Conservation (phyloP, 441 rosid genomes). For the Gossypium davidsonii region DNA sequence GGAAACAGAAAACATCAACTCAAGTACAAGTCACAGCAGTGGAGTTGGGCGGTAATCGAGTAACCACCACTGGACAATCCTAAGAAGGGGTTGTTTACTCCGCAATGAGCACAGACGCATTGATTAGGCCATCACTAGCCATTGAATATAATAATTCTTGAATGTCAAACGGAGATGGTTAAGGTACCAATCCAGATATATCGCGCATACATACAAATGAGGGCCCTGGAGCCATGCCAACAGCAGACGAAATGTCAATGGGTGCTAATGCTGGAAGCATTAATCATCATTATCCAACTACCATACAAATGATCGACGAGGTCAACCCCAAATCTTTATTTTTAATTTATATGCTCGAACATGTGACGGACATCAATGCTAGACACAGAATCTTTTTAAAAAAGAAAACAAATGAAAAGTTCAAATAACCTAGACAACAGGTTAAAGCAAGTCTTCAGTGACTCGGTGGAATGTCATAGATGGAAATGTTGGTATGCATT, state of each 20-base stretch:
- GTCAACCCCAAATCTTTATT: not conserved
- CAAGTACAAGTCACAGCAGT: not conserved
- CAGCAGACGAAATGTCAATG: not conserved
- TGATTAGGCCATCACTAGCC: not conserved
- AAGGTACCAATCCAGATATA: not conserved
- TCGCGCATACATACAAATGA: not conserved
- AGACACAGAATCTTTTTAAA: not conserved
- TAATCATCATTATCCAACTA: not conserved
- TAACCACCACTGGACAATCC: not conserved
- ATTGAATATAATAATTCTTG: not conserved
- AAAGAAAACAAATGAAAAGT: not conserved
- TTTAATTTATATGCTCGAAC: not conserved
- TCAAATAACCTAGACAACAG: not conserved
- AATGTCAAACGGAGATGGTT: not conserved
- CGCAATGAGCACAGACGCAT: not conserved
- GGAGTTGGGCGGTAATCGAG: not conserved
- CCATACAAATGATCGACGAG: not conserved
- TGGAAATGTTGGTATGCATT: not conserved
- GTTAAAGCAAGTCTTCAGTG: not conserved
- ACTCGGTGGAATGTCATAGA: not conserved
- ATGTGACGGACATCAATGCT: not conserved
- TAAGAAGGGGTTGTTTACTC: not conserved
- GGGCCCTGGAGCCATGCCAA: not conserved
- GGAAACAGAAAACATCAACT: not conserved
- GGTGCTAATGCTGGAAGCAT: not conserved